Evolutionary conservation across 148 eudicot species (phyloP).

Genomic region (Fagopyrum tataricum): DNA sequence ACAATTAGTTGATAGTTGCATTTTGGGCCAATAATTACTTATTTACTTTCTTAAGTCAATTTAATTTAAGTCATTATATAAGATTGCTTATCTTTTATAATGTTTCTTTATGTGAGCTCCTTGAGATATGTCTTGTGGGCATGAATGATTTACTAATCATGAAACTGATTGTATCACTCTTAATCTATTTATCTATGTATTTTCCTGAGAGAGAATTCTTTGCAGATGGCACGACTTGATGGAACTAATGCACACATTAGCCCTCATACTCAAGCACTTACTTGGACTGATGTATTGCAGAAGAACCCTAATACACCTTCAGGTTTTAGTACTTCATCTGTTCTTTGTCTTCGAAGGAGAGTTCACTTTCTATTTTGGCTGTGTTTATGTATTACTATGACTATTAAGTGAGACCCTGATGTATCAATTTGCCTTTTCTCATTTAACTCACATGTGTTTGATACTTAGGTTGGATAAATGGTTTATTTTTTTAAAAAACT

Average conservation of each 20-base stretch:
- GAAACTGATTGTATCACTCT: background rate
- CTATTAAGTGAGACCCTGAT: background rate
- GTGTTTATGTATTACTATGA: background rate
- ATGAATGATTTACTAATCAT: background rate
- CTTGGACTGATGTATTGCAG: slow-evolving; percentile 86
- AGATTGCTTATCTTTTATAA: background rate
- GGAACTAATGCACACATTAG: slow-evolving; percentile 47
- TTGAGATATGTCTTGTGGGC: background rate
- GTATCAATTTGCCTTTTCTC: background rate
- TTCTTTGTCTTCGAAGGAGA: background rate
- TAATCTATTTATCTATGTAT: background rate
- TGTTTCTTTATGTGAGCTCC: background rate
- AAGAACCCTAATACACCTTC: slow-evolving; percentile 35
- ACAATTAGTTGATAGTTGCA: background rate
- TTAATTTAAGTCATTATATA: background rate
- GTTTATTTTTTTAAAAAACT: background rate
- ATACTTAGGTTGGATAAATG: background rate
- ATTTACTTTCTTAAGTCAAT: background rate
- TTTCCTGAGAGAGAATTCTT: slow-evolving; percentile 4
- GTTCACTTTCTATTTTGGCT: background rate
- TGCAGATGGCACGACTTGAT: slow-evolving; percentile 83
- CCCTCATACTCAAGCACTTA: slow-evolving; percentile 46
- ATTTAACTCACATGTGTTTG: background rate
- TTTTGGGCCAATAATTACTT: background rate
- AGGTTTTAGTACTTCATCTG: slow-evolving; percentile 12